These are phyloP conservation scores for Moesziomyces globuligerus DNA, from an alignment of 1,284 basidiomycete genomes.

Conservation along the genomic window DNA sequence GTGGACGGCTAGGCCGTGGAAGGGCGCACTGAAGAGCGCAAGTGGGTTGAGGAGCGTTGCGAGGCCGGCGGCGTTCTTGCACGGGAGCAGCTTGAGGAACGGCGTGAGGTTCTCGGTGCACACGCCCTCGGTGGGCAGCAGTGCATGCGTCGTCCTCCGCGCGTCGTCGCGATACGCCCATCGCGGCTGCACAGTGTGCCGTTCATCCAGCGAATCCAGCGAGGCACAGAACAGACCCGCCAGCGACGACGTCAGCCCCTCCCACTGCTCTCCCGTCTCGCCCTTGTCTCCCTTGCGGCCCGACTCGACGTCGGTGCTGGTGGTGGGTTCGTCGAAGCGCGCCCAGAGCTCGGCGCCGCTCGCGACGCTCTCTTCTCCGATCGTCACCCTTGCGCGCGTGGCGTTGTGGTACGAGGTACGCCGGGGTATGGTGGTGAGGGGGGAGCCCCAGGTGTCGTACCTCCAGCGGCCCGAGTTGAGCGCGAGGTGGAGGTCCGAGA, in stretches of 20 bases:
- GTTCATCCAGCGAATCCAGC: conserved; percentile 71
- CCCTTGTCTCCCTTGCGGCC: no score
- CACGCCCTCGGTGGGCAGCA: conserved; percentile 49
- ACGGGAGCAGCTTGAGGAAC: conserved; percentile 91
- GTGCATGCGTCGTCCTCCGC: conserved; percentile 36
- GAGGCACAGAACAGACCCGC: conserved; percentile 95
- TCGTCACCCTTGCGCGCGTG: not conserved
- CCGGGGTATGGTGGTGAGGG: conserved; percentile 18
- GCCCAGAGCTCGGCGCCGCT: conserved; percentile 89
- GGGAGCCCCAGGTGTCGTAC: conserved; percentile 77
- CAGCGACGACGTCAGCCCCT: conserved; percentile 83
- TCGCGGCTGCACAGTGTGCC: conserved; percentile 42
- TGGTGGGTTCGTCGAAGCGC: conserved; percentile 69
- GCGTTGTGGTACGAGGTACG: conserved; percentile 1
- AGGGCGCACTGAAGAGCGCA: conserved; percentile 83
- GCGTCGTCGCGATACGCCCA: conserved; percentile 16
- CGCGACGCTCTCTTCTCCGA: conserved; percentile 75
- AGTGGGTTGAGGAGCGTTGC: conserved; percentile 86
- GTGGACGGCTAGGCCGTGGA: conserved; percentile 85
- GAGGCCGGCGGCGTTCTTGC: conserved; percentile 86
- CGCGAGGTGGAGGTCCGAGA: conserved; percentile 84
- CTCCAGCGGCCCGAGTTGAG: conserved; percentile 92
- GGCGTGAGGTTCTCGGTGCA: conserved; percentile 98
- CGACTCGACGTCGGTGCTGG: conserved; percentile 55
- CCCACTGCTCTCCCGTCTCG: conserved; percentile 73